These are phyloP conservation scores for Exutisphaerella laricina DNA, from an alignment of 2,329 filamentous ascomycete genomes.

Conservation along the genomic window DNA sequence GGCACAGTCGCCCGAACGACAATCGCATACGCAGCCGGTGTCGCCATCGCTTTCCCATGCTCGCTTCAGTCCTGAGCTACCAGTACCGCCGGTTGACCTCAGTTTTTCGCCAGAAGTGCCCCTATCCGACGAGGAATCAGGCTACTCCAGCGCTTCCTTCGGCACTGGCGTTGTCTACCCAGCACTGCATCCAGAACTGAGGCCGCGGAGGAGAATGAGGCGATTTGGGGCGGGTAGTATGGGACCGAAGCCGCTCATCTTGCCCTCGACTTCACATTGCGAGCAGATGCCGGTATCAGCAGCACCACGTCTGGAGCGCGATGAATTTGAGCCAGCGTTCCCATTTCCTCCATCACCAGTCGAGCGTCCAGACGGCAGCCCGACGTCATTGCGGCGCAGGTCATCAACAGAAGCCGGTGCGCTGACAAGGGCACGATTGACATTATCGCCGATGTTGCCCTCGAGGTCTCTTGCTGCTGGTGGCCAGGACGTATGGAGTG, in stretches of 20 bases:
- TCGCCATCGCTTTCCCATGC: constrained; percentile 9
- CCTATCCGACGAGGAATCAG: constrained; percentile 15
- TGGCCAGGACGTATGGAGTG: no score
- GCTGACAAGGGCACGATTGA: background rate
- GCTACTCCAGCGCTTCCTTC: constrained; percentile 9
- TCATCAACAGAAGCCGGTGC: constrained; percentile 3
- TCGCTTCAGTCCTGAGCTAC: constrained; percentile 8
- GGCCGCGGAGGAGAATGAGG: constrained; percentile 31
- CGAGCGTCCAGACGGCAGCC: background rate
- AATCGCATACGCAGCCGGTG: constrained; percentile 12
- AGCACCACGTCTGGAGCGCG: constrained; percentile 22
- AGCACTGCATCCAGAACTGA: constrained; percentile 10
- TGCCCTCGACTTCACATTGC: constrained; percentile 30
- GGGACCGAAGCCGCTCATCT: constrained; percentile 32
- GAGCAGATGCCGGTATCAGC: constrained; percentile 26
- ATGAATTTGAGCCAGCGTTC: constrained; percentile 6
- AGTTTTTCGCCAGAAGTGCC: constrained; percentile 17
- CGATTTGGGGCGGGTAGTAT: constrained; percentile 33
- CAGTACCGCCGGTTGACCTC: constrained; percentile 14
- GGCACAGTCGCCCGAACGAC: constrained; percentile 24
- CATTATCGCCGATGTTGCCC: background rate
- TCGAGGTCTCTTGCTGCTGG: no score
- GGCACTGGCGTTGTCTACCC: constrained; percentile 3
- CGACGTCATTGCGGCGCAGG: background rate
- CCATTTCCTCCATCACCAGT: constrained; percentile 2